These are phyloP conservation scores for Rhynchospora tenuis DNA, from an alignment of 176 grass and related monocot species.

Conservation along the genomic window DNA sequence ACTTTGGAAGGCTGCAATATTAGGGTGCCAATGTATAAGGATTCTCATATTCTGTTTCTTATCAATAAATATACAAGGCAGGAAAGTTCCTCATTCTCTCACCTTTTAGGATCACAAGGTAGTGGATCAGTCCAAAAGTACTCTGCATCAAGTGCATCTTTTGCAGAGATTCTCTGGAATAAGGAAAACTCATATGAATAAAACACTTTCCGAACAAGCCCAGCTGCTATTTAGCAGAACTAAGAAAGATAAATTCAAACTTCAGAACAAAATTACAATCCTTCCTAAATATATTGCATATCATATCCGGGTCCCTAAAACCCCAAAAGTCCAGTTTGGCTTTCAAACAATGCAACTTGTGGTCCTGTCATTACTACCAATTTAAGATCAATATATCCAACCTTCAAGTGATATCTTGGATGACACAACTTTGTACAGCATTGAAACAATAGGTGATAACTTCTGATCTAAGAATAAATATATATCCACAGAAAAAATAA, in stretches of 20 bases:
- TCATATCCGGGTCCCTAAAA: background rate
- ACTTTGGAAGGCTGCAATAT: conserved; percentile 69
- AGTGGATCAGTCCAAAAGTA: conserved; percentile 97
- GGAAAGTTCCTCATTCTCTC: background rate
- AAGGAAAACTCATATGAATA: conserved; percentile 26
- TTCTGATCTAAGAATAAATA: background rate
- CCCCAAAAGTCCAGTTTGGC: background rate
- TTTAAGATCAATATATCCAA: too few species aligned
- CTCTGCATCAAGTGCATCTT: conserved; percentile 90
- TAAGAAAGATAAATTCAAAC: conserved; percentile 9
- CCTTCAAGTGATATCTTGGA: too few species aligned
- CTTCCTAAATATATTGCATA: background rate
- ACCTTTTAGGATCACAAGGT: conserved; percentile 93
- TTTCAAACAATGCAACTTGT: background rate
- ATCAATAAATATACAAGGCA: background rate
- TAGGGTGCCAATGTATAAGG: background rate
- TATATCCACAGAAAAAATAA: background rate
- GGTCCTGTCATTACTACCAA: background rate
- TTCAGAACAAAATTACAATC: background rate
- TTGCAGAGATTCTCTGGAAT: conserved; percentile 80
- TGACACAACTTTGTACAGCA: too few species aligned
- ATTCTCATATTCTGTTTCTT: background rate
- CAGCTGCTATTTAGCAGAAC: background rate
- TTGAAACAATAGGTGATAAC: too few species aligned
- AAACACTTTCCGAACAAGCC: background rate